Conservation (phyloP, 495 filamentous ascomycete species). For the Elasticomyces elasticus region DNA sequence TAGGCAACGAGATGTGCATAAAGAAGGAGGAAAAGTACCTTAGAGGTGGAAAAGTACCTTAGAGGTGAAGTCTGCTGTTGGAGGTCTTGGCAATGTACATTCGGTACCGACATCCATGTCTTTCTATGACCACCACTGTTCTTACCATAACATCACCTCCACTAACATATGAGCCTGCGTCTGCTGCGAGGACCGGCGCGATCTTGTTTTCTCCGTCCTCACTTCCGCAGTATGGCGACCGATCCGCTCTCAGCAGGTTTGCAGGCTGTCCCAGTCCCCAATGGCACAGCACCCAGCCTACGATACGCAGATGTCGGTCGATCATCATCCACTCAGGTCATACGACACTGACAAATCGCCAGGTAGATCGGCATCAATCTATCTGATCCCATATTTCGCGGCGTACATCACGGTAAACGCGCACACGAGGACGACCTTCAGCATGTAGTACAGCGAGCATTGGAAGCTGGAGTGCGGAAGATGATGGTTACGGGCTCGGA, state of each 20-base stretch:
- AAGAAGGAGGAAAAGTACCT: not conserved
- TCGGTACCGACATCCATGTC: too few species aligned
- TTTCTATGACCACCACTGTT: too few species aligned
- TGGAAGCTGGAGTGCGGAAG: slow-evolving; percentile 68
- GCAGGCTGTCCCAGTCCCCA: slow-evolving; percentile 5
- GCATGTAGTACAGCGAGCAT: slow-evolving; percentile 64
- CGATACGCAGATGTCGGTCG: slow-evolving; percentile 52
- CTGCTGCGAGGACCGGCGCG: not conserved
- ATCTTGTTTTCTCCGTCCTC: not conserved
- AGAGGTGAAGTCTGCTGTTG: not conserved
- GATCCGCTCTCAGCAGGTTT: slow-evolving; percentile 13
- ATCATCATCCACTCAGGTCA: slow-evolving; percentile 17
- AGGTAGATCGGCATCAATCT: slow-evolving; percentile 82
- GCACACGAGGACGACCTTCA: slow-evolving; percentile 69
- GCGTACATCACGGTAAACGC: slow-evolving; percentile 72
- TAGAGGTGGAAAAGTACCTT: too few species aligned
- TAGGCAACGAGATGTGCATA: too few species aligned
- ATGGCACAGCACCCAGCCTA: slow-evolving; percentile 25
- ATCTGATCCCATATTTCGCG: slow-evolving; percentile 74
- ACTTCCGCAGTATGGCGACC: not conserved
- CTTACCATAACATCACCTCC: too few species aligned
- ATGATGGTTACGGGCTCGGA: slow-evolving; percentile 93
- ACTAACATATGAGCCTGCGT: not conserved
- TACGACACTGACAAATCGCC: not conserved
- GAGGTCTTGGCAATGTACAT: too few species aligned